phyloP scores from a whole-genome alignment of 108 stramenopile genomes.

The Aurantiochytrium sp. region DNA sequence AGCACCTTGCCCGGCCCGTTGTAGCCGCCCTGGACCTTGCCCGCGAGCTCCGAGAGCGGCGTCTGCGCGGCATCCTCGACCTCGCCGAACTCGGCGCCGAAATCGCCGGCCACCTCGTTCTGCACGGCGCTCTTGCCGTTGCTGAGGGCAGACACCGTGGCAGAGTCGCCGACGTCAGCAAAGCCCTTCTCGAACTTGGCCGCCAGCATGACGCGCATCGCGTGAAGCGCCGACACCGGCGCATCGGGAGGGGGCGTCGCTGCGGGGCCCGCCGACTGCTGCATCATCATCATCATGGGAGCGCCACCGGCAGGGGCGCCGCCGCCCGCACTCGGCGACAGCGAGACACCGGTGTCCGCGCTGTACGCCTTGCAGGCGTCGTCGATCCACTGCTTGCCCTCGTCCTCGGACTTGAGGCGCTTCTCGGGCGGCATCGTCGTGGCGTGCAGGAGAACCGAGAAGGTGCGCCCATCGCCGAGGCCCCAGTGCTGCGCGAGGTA shows the following conservation, averaged over 20 bases:
- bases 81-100: background rate
- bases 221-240: slow-evolving; percentile 11
- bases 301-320: background rate
- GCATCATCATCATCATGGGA: slow-evolving; percentile 11
- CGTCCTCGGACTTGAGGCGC: background rate
- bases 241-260: background rate
- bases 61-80: background rate
- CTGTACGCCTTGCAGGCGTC: background rate
- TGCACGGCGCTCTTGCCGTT: slow-evolving; percentile 19
- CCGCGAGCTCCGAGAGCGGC: slow-evolving; percentile 8
- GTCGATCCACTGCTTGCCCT: slow-evolving; percentile 19
- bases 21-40: background rate
- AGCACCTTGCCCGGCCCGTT: slow-evolving; percentile 15
- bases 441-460: background rate
- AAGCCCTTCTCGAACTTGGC: slow-evolving; percentile 1
- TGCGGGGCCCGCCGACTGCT: background rate
- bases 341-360: background rate
- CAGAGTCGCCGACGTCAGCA: background rate
- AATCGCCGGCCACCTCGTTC: slow-evolving; percentile 23
- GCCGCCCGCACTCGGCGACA: background rate
- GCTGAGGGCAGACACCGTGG: background rate
- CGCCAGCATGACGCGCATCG: slow-evolving; percentile 21
- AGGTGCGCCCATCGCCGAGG: background rate
- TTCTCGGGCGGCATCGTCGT: background rate
- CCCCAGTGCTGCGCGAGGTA: background rate